Base-by-base conservation (phyloP, 192 early-diverging fungal species). In the Umbelopsis isabellina region DNA sequence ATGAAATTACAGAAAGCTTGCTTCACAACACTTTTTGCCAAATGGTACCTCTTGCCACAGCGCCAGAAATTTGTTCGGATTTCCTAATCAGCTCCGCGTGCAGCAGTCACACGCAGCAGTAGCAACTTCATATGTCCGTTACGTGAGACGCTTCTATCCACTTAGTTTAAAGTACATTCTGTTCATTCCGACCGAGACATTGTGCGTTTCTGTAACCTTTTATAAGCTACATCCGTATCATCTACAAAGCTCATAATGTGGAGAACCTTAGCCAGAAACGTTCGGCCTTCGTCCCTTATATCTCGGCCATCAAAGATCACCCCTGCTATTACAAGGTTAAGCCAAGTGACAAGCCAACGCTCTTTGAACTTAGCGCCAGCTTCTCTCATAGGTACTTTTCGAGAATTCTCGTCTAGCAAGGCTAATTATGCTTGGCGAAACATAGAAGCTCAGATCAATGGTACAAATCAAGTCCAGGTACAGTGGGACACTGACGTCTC, bases 401-500 rank as follows among this genome's bases (percentile, higher is more conserved):
- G 37, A 33, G 2, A 16, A 7, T 61, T 61, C 30, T 61, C 55
- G 9, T 35, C 55, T 15, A 61, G 15, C 27, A 61, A 61, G 0
- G 4, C n/a, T 18, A 3, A 4, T 16, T 2, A 35, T 15, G 11
- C 25, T n/a, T 30, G 33, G 55, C 25, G 33, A 5, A 22, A 61
- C 13, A 27, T 61, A 25, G 9, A 61, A 6, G 55, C 55, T 16
- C 21, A 35, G 7, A 12, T 18, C 33, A 25, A n/a, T 4, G 30
- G 16, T 16, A 74, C 69, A n/a, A 53, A 70, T 9, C 68, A 81
- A 73, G 65, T 81, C 2, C 65, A 61, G 18, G 61, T 79, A 7
- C 58, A 79, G 18, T 79, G 78, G 78, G 67, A 67, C 52, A 64
- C 71, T 12, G 41, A 71, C 15, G 67, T 69, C 20, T 64, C 67